phyloP scores from a whole-genome alignment of 2,329 filamentous ascomycete genomes.

The Ascochyta rabiei region DNA sequence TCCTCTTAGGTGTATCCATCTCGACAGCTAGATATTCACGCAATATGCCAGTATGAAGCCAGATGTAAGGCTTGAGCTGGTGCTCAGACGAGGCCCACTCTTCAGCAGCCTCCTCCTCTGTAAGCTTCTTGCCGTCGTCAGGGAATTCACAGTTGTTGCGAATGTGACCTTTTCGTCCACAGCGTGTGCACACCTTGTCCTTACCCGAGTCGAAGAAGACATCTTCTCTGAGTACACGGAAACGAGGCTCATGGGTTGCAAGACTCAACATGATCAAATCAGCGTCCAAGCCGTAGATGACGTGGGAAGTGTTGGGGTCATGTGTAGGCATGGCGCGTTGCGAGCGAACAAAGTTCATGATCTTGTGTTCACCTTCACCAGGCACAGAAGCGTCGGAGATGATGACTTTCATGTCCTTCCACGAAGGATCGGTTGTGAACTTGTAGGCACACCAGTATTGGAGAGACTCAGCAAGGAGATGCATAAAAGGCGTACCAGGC shows the following conservation, averaged over 20 bases:
- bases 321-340: slow-evolving; percentile 90
- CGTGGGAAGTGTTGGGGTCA: slow-evolving; percentile 94
- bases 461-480: slow-evolving; percentile 85
- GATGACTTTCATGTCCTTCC: slow-evolving; percentile 91
- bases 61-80: slow-evolving; percentile 90
- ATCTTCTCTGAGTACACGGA: slow-evolving; percentile 93
- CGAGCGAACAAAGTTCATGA: slow-evolving; percentile 97
- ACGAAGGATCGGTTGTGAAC: slow-evolving; percentile 92
- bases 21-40: slow-evolving; percentile 93
- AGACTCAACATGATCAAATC: slow-evolving; percentile 98
- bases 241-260: slow-evolving; percentile 96
- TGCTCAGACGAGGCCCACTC: slow-evolving; percentile 39
- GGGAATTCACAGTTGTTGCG: slow-evolving; percentile 73
- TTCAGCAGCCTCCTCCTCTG: slow-evolving; percentile 75
- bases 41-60: slow-evolving; percentile 91
- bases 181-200: slow-evolving; percentile 82
- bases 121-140: slow-evolving; percentile 66
- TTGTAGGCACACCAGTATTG: slow-evolving; percentile 99
- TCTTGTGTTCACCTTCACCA: slow-evolving; percentile 98
- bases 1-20: slow-evolving; percentile 79
- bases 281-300: slow-evolving; percentile 97
- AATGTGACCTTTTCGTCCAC: slow-evolving; percentile 90
- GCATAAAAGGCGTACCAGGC: slow-evolving; percentile 98
- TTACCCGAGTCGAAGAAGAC: slow-evolving; percentile 92
- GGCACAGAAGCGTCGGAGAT: slow-evolving; percentile 98